Base-by-base conservation (phyloP, 768 basidiomycete genomes). In the Collybia sordida region DNA sequence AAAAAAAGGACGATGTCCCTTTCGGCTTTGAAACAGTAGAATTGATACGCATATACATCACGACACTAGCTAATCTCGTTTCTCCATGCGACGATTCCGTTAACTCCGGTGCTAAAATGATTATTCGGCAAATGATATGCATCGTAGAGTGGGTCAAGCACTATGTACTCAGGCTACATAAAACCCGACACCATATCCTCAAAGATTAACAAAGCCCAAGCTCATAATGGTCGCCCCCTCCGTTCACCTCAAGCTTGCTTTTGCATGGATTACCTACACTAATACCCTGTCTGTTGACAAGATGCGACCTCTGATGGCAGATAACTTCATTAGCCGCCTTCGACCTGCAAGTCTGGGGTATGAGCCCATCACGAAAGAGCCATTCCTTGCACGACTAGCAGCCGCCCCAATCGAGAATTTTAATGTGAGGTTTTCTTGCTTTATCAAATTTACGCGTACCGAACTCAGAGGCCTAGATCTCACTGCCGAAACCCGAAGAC, bases 231-330 rank as follows among this genome's bases (percentile, higher is more conserved):
- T 54, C 17, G 53, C 45, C 11, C 12, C 51, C 23, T 56, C 55
- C n/a, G 37, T 23, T 11, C 55, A 56, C 36, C 51, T 56, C 41
- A 35, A 45, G 18, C 45, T 53, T 31, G 52, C 52, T 22, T 49
- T 53, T 17, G 51, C 51, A 8, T 56, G 51, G 51, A 37, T 56
- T 31, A 50, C 45, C 7, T 52, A 49, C 34, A 43, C 36, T 5
- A 56, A 56, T 28, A 28, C 50, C 21, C 21, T 47, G 21, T 45
- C 50, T 45, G 22, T 51, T 2, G 45, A 47, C 3, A 40, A 56
- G 35, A 48, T 56, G 37, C 19, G 28, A 3, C 31, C 49, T 34
- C 38, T 56, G 37, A 53, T 45, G 17, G 23, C 55, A 3, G 55
- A 53, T 35, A 50, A 51, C 37, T 56, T 56, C 42, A 31, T 47